phyloP scores from a whole-genome alignment of 441 rosid genomes.

The Eutrema salsugineum region DNA sequence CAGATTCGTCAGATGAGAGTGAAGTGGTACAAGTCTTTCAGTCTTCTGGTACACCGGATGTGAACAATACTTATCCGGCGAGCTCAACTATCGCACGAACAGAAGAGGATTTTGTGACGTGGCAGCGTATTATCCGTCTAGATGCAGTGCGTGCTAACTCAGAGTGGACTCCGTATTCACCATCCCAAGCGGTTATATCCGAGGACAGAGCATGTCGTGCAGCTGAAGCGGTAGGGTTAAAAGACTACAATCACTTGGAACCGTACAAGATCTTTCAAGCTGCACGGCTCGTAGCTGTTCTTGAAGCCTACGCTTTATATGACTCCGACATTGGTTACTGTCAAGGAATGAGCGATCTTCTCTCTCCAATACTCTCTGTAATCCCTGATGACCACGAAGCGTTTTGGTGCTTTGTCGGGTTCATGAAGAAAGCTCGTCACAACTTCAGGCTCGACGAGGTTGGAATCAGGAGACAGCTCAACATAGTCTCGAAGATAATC shows the following conservation, averaged over 20 bases:
- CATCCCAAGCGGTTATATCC: constrained; percentile 57
- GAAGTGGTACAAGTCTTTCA: constrained; percentile 49
- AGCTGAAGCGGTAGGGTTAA: constrained; percentile 83
- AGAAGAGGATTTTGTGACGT: constrained; percentile 67
- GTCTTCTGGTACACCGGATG: constrained; percentile 39
- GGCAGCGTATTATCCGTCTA: constrained; percentile 92
- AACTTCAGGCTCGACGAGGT: constrained; percentile 93
- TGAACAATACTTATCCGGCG: constrained; percentile 36
- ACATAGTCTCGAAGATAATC: constrained; percentile 81
- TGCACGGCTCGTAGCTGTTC: constrained; percentile 86
- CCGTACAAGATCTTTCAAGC: constrained; percentile 85
- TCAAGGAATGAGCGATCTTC: constrained; percentile 97
- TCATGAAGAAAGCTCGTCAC: constrained; percentile 94
- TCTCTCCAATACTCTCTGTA: constrained; percentile 76
- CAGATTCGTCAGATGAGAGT: constrained; percentile 67
- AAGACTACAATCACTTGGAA: constrained; percentile 78
- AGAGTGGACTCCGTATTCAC: constrained; percentile 66
- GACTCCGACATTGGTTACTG: constrained; percentile 94
- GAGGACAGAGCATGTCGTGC: constrained; percentile 58
- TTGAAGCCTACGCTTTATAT: constrained; percentile 87
- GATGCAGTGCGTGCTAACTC: constrained; percentile 91
- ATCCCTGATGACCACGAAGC: constrained; percentile 87
- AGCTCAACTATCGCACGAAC: constrained; percentile 33
- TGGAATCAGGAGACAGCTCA: constrained; percentile 88
- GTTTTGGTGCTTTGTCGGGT: constrained; percentile 95